Conservation (phyloP, 139 green algal genomes). For the Marvania coccoides region DNA sequence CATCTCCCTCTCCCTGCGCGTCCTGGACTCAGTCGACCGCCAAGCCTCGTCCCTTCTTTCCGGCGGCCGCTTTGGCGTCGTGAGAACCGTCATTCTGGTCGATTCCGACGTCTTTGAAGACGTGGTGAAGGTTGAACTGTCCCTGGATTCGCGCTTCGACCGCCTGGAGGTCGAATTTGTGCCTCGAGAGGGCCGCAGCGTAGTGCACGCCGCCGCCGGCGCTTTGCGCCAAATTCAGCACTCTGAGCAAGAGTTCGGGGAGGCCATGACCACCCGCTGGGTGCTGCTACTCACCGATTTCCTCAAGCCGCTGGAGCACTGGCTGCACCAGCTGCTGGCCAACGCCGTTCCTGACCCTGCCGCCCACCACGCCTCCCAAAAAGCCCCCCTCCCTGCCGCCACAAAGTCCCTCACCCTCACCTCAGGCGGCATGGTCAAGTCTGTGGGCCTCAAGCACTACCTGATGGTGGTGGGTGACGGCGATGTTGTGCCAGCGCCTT, state of each 20-base stretch:
- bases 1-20: background rate
- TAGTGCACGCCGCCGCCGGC: background rate
- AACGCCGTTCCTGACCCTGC: background rate
- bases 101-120: background rate
- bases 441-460: background rate
- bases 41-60: background rate
- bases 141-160: background rate
- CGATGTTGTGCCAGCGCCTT: background rate
- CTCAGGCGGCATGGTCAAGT: background rate
- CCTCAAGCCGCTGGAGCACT: background rate
- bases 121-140: background rate
- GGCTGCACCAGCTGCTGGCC: background rate
- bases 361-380: background rate
- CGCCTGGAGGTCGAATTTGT: background rate
- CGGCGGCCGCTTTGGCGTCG: background rate
- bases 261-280: background rate
- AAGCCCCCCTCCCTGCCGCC: background rate
- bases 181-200: background rate
- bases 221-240: background rate
- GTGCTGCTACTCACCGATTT: constrained; percentile 1
- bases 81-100: background rate
- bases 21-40: background rate
- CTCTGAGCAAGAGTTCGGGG: background rate
- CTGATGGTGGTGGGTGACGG: constrained; percentile 4
- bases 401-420: constrained; percentile 1